phyloP scores from a whole-genome alignment of 257 asterid genomes.

The Verbascum thapsus region DNA sequence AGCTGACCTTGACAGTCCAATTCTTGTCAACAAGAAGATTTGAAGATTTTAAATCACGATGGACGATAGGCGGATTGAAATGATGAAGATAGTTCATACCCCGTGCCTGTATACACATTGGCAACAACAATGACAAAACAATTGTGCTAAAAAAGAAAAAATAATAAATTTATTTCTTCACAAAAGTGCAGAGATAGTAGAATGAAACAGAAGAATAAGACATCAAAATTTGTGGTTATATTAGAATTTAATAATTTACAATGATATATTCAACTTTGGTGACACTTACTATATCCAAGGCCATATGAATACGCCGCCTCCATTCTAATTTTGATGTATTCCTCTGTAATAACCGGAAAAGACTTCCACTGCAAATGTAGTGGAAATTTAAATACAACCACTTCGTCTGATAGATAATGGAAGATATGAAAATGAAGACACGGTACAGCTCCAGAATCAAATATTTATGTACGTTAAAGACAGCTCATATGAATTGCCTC shows the following conservation, averaged over 20 bases:
- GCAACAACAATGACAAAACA: constrained; percentile 5
- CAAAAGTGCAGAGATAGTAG: constrained; percentile 11
- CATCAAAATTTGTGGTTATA: too few relatives aligned
- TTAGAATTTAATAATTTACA: too few relatives aligned
- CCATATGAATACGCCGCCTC: constrained; percentile 89
- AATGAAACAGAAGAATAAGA: too few relatives aligned
- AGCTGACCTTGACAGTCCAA: constrained; percentile 92
- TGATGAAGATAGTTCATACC: constrained; percentile 97
- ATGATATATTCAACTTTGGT: constrained; percentile 15
- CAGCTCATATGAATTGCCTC: too few relatives aligned
- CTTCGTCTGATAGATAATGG: constrained; percentile 12
- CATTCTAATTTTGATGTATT: constrained; percentile 73
- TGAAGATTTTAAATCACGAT: constrained; percentile 95
- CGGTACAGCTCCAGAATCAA: too few relatives aligned
- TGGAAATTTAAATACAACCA: constrained; percentile 11
- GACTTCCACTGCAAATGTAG: constrained; percentile 71
- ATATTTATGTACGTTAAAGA: too few relatives aligned
- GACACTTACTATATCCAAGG: constrained; percentile 88
- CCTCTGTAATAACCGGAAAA: constrained; percentile 79
- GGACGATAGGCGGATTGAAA: constrained; percentile 83
- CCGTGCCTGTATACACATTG: constrained; percentile 61
- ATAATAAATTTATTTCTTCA: too few relatives aligned
- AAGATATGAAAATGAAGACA: not conserved
- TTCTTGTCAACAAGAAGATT: constrained; percentile 97
- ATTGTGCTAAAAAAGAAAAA: not conserved